Evolutionary conservation across 352 stramenopile genomes (phyloP), one percentile per base, ranked within the genome.

Genomic region (Globisporangium middletonii): DNA sequence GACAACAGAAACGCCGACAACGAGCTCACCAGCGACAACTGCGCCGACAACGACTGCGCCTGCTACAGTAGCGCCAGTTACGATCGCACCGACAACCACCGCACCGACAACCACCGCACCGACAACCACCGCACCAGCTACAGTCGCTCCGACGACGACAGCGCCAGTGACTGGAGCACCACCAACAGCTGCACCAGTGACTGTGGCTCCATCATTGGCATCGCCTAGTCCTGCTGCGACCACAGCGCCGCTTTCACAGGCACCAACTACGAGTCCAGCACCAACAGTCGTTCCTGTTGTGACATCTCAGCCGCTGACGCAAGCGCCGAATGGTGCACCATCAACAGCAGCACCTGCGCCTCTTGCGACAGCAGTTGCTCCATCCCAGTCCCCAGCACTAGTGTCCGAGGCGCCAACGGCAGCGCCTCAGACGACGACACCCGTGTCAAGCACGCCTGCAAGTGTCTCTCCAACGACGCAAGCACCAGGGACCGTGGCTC

Each of bases 251-350:
- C 37, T 30, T 3, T 54, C 48, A 3, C 18, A 57, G 4, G 48
- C 56, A 16, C 56, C 56, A 33, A 35, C 53, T 3, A 53, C 52
- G 18, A 27, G n/a, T 19, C 9, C 64, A 26, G 23, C 38, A 37
- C 9, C 37, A 12, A 18, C n/a, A 18, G 13, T 15, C 1, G 9
- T 26, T 23, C 30, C 43, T 4, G 18, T 18, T 3, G 23, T 33
- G 4, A n/a, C 59, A 7, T 58, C 55, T 7, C 15, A 44, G 18
- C 11, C 48, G 11, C 55, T 38, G 23, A 45, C 53, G 19, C 38
- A 62, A 6, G 23, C 51, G 16, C 51, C 57, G 52, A 62, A 27
- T 16, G 8, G 6, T 58, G 27, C 47, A n/a, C 49, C 57, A n/a
- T 57, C 16, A 44, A 19, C 38, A 19, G 38, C 38, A 44, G 12